Conservation (phyloP, 306 rosid species). For the Sechiopsis laciniata region DNA sequence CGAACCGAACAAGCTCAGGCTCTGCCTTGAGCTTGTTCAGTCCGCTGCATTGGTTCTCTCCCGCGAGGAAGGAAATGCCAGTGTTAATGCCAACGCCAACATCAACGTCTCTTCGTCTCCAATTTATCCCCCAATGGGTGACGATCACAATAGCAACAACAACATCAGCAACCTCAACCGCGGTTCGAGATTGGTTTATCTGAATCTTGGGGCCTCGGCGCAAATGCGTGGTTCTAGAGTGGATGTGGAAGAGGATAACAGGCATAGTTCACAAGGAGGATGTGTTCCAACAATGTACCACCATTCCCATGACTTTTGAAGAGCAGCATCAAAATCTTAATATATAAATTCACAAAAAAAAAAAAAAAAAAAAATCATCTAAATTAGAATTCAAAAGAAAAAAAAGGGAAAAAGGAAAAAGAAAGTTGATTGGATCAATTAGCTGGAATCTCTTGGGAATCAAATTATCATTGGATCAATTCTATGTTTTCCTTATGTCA, state of each 20-base stretch:
- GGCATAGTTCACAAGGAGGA: conserved; percentile 44
- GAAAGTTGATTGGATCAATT: conserved; percentile 1
- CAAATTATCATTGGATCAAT: not conserved
- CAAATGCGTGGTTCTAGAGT: conserved; percentile 49
- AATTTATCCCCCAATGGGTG: conserved; percentile 53
- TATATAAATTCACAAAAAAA: conserved; percentile 9
- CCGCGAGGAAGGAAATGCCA: conserved; percentile 65
- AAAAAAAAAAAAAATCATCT: not conserved
- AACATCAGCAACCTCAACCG: conserved; percentile 70
- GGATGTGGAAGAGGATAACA: conserved; percentile 43
- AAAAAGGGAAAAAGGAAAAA: not conserved
- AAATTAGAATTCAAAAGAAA: not conserved
- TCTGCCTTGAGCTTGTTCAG: conserved; percentile 93
- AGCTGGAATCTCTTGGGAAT: conserved; percentile 6
- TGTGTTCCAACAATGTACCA: conserved; percentile 45
- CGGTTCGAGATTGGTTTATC: conserved; percentile 83
- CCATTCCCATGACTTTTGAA: conserved; percentile 63
- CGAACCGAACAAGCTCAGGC: conserved; percentile 83
- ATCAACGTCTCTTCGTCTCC: conserved; percentile 39
- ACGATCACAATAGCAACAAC: conserved; percentile 42
- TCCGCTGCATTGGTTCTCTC: conserved; percentile 91
- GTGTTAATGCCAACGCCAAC: conserved; percentile 13
- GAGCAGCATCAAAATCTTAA: not conserved
- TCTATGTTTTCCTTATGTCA: conserved; percentile 4
- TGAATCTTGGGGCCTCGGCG: conserved; percentile 62